Conservation (phyloP, 2,329 filamentous ascomycete species). For the Colletotrichum incanum region DNA sequence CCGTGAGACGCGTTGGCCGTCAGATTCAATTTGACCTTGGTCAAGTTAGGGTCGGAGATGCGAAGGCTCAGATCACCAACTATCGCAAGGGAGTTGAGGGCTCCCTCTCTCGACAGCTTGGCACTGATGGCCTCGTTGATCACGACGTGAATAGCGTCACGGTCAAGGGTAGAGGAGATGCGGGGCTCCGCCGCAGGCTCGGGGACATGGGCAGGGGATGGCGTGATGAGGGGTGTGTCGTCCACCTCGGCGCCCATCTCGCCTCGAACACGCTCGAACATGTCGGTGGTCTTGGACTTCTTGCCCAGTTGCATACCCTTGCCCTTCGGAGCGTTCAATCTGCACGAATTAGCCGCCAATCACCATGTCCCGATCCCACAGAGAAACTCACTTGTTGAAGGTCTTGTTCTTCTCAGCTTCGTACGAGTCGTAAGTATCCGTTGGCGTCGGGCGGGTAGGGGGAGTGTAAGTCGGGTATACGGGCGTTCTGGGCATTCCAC, state of each 20-base stretch:
- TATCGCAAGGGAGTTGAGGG: constrained; percentile 87
- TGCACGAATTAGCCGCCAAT: constrained; percentile 17
- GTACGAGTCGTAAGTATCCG: constrained; percentile 92
- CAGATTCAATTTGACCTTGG: constrained; percentile 91
- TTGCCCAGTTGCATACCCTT: constrained; percentile 99
- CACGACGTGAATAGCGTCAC: constrained; percentile 89
- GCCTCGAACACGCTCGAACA: constrained; percentile 95
- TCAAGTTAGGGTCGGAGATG: constrained; percentile 89
- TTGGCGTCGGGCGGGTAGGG: constrained; percentile 79
- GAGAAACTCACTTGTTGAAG: constrained; percentile 77
- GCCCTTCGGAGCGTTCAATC: constrained; percentile 76
- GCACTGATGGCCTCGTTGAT: constrained; percentile 93
- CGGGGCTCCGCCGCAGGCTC: constrained; percentile 69
- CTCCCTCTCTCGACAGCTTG: constrained; percentile 89
- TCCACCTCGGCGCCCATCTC: constrained; percentile 92
- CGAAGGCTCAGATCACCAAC: constrained; percentile 94
- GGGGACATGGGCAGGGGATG: constrained; percentile 64
- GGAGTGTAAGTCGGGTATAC: constrained; percentile 92
- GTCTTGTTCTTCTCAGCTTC: constrained; percentile 98
- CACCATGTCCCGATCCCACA: not conserved
- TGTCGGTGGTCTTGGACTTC: constrained; percentile 97
- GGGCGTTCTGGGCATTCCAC: constrained; percentile 77
- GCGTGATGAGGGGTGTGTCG: constrained; percentile 79
- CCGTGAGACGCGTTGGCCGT: constrained; percentile 83
- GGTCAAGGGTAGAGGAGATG: constrained; percentile 79